phyloP scores from a whole-genome alignment of 345 rosid species.

The Luvunga scandens region DNA sequence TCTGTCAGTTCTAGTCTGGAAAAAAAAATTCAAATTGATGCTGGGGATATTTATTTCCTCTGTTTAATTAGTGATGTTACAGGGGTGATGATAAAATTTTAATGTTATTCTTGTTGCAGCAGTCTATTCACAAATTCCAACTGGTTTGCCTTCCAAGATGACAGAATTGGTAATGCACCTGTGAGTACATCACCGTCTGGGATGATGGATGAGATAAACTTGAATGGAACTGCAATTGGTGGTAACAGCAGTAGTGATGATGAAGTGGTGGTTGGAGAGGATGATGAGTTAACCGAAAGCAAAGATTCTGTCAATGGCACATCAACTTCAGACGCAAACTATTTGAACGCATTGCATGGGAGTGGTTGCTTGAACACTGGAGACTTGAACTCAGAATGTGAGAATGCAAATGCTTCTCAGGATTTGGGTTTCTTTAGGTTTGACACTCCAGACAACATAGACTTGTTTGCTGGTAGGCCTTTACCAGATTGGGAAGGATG shows the following conservation, averaged over 20 bases:
- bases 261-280: constrained; percentile 86
- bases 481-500: constrained; percentile 90
- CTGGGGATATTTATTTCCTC: not conserved
- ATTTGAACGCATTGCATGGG: constrained; percentile 30
- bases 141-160: constrained; percentile 98
- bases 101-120: constrained; percentile 30
- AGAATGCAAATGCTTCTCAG: constrained; percentile 35
- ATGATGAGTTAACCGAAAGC: constrained; percentile 57
- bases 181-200: constrained; percentile 49
- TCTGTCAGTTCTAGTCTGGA: too few species aligned
- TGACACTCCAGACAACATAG: constrained; percentile 53
- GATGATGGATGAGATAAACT: constrained; percentile 79
- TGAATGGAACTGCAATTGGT: constrained; percentile 53
- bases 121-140: constrained; percentile 90
- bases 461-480: constrained; percentile 51
- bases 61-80: not conserved
- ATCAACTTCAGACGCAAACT: constrained; percentile 46
- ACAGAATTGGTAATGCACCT: constrained; percentile 54
- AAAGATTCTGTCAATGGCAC: constrained; percentile 39
- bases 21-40: not conserved
- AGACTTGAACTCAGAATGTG: constrained; percentile 23
- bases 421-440: constrained; percentile 53
- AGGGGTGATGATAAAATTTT: not conserved
- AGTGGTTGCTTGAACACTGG: constrained; percentile 19
- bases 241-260: constrained; percentile 87